Evolutionary conservation across 768 basidiomycete species (phyloP).

Genomic region (Atractiella rhizophila): DNA sequence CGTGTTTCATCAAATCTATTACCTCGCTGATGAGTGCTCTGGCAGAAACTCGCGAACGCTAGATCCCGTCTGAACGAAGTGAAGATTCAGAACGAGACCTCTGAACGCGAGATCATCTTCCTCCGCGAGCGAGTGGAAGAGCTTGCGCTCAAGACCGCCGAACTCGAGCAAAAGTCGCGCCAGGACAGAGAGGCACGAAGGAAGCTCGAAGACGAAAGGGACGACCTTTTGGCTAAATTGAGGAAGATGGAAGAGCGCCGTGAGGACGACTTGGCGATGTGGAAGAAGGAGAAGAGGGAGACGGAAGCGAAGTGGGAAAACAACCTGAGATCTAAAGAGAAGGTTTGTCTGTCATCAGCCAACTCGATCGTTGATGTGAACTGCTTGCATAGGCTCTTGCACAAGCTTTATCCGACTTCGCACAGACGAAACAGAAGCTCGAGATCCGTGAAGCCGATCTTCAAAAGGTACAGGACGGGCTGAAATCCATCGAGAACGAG

Average conservation of each 20-base stretch:
- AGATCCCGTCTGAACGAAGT: constrained; percentile 44
- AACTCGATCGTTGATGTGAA: constrained; percentile 1
- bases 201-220: constrained; percentile 22
- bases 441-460: constrained; percentile 52
- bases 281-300: constrained; percentile 10
- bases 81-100: constrained; percentile 37
- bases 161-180: constrained; percentile 51
- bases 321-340: constrained; percentile 9
- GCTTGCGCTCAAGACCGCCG: constrained; percentile 27
- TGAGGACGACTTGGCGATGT: constrained; percentile 33
- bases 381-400: constrained; percentile 5
- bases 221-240: constrained; percentile 23
- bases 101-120: constrained; percentile 35
- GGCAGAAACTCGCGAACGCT: constrained; percentile 40
- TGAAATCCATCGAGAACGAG: constrained; percentile 49
- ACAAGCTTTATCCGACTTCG: constrained; percentile 14
- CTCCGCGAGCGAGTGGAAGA: constrained; percentile 52
- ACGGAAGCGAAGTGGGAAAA: constrained; percentile 14
- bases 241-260: constrained; percentile 45
- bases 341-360: neutral
- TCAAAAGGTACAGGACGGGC: constrained; percentile 39
- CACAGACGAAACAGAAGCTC: constrained; percentile 27
- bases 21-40: neutral
- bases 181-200: constrained; percentile 31
- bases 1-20: constrained; percentile 7